A percentile compares a stretch with the other conserved stretches of the same genome.
Conservation (phyloP, 768 basidiomycete genomes). For the Tylopilus vinaceipallidus region DNA sequence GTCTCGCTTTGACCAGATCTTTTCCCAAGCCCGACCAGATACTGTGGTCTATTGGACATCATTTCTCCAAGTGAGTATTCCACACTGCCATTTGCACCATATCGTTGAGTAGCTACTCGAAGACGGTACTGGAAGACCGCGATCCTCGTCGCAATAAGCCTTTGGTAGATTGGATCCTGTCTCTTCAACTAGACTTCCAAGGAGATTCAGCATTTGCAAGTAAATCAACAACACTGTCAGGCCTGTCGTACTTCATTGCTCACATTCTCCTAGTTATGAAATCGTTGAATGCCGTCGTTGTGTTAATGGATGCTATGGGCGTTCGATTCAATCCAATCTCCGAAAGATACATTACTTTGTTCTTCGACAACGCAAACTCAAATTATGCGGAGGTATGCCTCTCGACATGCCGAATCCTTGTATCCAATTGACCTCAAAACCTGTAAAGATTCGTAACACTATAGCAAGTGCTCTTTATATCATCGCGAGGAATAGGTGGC, state of each 20-base stretch:
- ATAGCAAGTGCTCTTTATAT: constrained; percentile 65
- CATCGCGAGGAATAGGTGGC: constrained; percentile 62
- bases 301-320: constrained; percentile 64
- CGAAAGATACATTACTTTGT: constrained; percentile 65
- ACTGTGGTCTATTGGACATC: constrained; percentile 76
- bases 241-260: constrained; percentile 1
- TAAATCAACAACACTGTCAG: constrained; percentile 37
- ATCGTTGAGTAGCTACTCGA: constrained; percentile 9
- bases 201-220: constrained; percentile 87
- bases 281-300: constrained; percentile 61
- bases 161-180: constrained; percentile 74
- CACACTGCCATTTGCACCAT: background rate
- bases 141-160: constrained; percentile 79
- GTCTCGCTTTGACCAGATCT: constrained; percentile 58
- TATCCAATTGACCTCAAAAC: background rate
- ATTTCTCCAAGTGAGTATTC: constrained; percentile 41
- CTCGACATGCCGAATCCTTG: background rate
- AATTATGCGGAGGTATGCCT: constrained; percentile 76
- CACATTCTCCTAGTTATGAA: constrained; percentile 61
- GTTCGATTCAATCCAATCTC: constrained; percentile 63
- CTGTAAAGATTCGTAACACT: constrained; percentile 59
- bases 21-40: constrained; percentile 80
- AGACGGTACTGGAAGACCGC: constrained; percentile 59
- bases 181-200: constrained; percentile 76
- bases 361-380: constrained; percentile 75